These are phyloP conservation scores for Solanum clarkiae DNA, from an alignment of 257 asterid genomes.

Conservation along the genomic window DNA sequence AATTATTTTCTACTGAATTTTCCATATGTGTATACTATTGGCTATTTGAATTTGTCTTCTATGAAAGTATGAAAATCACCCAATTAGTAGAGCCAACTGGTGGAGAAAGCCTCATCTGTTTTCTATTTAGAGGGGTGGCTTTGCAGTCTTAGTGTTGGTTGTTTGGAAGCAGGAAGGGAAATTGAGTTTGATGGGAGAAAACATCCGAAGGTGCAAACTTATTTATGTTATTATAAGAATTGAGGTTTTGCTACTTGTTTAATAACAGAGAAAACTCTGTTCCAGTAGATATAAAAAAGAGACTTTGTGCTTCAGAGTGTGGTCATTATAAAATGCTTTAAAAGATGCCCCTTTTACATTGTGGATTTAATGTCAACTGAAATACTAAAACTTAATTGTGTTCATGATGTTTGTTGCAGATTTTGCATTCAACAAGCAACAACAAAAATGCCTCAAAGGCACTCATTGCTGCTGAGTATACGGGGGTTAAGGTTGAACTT, in stretches of 20 bases:
- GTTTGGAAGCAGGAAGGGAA: neutral
- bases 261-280: neutral
- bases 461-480: constrained; percentile 47
- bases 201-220: neutral
- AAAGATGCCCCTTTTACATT: neutral
- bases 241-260: neutral
- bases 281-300: neutral
- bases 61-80: no score
- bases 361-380: neutral
- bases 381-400: neutral
- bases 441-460: constrained; percentile 57
- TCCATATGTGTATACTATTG: neutral
- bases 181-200: neutral
- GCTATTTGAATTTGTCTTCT: neutral
- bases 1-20: neutral
- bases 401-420: constrained; percentile 7
- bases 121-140: neutral
- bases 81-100: no score
- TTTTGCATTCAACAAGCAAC: constrained; percentile 32
- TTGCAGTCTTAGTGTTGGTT: no score
- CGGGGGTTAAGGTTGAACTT: constrained; percentile 47
- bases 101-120: no score
- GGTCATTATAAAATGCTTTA: neutral
- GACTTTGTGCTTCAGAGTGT: neutral
- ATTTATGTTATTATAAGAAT: neutral